These are phyloP conservation scores for Kuraishia capsulata DNA, from an alignment of 805 yeast species.

Conservation along the genomic window DNA sequence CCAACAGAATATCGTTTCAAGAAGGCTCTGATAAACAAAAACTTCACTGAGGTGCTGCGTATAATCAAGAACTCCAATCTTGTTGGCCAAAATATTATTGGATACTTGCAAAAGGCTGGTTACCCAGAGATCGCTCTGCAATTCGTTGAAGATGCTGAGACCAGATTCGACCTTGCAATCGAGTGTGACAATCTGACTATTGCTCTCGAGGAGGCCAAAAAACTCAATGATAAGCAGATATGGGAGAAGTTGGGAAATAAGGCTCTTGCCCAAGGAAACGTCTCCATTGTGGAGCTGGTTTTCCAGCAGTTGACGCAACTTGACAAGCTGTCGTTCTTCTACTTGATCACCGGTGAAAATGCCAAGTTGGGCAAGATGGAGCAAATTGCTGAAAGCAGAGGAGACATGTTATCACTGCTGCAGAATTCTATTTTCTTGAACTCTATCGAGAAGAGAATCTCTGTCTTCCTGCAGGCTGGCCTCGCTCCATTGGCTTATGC, in stretches of 20 bases:
- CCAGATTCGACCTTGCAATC: constrained; percentile 89
- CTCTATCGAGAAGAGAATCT: constrained; percentile 66
- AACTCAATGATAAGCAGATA: constrained; percentile 52
- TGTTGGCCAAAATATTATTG: constrained; percentile 96
- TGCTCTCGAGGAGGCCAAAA: constrained; percentile 84
- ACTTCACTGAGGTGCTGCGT: constrained; percentile 85
- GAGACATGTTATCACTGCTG: constrained; percentile 69
- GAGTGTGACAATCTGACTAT: constrained; percentile 85
- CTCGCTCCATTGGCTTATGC: constrained; percentile 87
- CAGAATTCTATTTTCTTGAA: constrained; percentile 76
- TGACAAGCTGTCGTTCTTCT: constrained; percentile 85
- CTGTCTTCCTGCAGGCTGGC: constrained; percentile 68
- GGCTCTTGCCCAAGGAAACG: constrained; percentile 85
- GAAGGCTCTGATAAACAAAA: constrained; percentile 80
- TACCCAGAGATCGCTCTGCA: constrained; percentile 96
- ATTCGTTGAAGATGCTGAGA: constrained; percentile 93
- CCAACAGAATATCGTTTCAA: constrained; percentile 97
- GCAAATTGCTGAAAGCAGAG: constrained; percentile 80
- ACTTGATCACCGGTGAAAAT: constrained; percentile 74
- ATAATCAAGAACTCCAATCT: constrained; percentile 81
- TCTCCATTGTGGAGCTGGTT: constrained; percentile 74
- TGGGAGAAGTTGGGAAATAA: constrained; percentile 84
- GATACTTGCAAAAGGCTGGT: constrained; percentile 89
- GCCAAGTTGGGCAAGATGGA: constrained; percentile 78
- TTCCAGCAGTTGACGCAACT: constrained; percentile 81